A percentile compares a stretch with the other conserved stretches of the same genome.
Conservation (phyloP, 768 basidiomycete species). For the Galerina marginata region DNA sequence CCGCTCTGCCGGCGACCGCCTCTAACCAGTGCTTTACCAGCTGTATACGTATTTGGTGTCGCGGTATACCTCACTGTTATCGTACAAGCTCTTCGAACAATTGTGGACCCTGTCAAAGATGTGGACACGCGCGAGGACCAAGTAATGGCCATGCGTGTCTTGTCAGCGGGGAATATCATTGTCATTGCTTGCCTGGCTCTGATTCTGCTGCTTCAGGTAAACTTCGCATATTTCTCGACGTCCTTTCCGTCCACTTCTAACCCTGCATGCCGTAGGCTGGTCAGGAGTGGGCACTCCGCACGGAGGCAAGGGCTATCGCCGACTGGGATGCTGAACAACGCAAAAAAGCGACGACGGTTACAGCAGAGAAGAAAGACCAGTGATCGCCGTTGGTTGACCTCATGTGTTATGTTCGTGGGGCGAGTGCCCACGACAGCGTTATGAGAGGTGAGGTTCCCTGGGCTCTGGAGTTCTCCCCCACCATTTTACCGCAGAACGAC, state of each 20-base stretch:
- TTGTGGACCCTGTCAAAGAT: conserved; percentile 61
- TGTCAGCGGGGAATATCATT: conserved; percentile 89
- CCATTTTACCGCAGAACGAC: neutral
- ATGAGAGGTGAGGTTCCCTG: too few species aligned
- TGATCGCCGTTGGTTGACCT: conserved; percentile 21
- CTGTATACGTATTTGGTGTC: conserved; percentile 73
- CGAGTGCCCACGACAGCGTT: too few species aligned
- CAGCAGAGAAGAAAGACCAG: conserved; percentile 46
- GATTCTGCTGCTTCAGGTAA: conserved; percentile 76
- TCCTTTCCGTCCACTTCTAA: conserved; percentile 6
- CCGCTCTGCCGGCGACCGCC: neutral
- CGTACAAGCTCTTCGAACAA: conserved; percentile 77
- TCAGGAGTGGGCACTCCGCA: conserved; percentile 80
- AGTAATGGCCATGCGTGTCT: conserved; percentile 78
- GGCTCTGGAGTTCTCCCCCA: too few species aligned
- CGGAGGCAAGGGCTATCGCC: conserved; percentile 55
- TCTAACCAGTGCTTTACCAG: conserved; percentile 41
- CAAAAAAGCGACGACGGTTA: conserved; percentile 29
- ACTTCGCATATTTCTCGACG: conserved; percentile 28
- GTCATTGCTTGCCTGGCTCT: conserved; percentile 71
- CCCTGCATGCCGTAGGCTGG: conserved; percentile 58
- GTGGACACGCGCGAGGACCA: conserved; percentile 68
- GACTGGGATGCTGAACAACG: conserved; percentile 36
- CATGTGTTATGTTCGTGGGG: neutral
- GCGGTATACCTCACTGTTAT: conserved; percentile 86